Evolutionary conservation across 352 stramenopile species (phyloP).

Genomic region (Pythium aristosporum): DNA sequence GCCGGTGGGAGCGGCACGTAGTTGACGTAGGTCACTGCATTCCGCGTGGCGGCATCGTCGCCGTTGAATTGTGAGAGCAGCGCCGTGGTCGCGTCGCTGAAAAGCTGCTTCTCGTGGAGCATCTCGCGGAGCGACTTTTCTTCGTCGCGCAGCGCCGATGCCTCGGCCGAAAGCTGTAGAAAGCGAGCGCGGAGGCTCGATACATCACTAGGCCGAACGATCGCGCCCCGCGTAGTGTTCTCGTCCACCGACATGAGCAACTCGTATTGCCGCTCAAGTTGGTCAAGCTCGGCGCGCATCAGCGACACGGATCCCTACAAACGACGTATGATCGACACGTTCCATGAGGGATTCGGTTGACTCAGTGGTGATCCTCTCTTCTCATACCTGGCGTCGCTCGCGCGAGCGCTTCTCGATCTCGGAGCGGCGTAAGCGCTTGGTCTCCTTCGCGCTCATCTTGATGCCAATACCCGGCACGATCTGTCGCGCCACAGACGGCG

Average conservation of each 20-base stretch:
- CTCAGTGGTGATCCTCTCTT: too few relatives aligned
- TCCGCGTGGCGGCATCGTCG: constrained; percentile 22
- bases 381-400: constrained; percentile 37
- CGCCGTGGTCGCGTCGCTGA: constrained; percentile 39
- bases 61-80: constrained; percentile 35
- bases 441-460: constrained; percentile 18
- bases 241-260: constrained; percentile 27
- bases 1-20: constrained; percentile 32
- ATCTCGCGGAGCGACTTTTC: constrained; percentile 48
- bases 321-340: not conserved
- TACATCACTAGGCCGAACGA: constrained; percentile 34
- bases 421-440: constrained; percentile 42
- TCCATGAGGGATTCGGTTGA: not conserved
- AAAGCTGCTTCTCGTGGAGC: constrained; percentile 56
- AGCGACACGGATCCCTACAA: constrained; percentile 39
- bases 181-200: constrained; percentile 33
- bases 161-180: constrained; percentile 41
- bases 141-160: constrained; percentile 43
- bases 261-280: constrained; percentile 47
- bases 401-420: constrained; percentile 68
- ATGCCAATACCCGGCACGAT: constrained; percentile 24
- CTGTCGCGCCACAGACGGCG: not conserved
- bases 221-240: constrained; percentile 26
- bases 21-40: constrained; percentile 33
- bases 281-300: constrained; percentile 56